Evolutionary conservation across 192 early-diverging fungal genomes (phyloP).

Genomic region (Coemansia sp.): DNA sequence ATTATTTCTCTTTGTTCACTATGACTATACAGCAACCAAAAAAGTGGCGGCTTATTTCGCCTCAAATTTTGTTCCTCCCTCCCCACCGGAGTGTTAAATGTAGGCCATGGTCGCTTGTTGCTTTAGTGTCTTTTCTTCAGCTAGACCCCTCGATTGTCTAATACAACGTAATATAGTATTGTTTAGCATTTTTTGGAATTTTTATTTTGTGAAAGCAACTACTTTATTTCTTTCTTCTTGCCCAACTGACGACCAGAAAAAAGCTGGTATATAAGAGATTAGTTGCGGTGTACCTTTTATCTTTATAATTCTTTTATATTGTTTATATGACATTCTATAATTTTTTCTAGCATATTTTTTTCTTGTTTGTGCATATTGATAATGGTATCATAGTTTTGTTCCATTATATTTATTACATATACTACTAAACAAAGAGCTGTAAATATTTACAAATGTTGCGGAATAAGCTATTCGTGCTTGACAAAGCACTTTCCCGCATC

Average conservation of each 20-base stretch:
- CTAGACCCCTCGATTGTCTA: too few species aligned
- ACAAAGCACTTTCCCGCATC: conserved; percentile 2
- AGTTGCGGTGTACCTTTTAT: too few species aligned
- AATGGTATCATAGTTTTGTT: not conserved
- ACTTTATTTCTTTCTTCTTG: not conserved
- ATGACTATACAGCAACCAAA: too few species aligned
- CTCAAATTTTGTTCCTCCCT: too few species aligned
- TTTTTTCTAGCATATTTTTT: not conserved
- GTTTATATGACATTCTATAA: not conserved
- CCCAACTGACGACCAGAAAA: not conserved
- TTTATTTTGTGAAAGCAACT: not conserved
- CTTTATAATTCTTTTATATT: too few species aligned
- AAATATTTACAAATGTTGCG: not conserved
- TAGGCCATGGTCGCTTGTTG: too few species aligned
- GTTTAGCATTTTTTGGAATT: not conserved
- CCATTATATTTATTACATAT: not conserved
- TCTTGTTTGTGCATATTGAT: not conserved
- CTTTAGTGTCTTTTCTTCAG: too few species aligned
- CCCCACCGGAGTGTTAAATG: too few species aligned
- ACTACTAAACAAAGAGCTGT: too few species aligned
- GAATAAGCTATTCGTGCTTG: not conserved
- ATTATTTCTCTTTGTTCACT: too few species aligned
- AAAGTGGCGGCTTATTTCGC: too few species aligned
- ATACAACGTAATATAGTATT: not conserved
- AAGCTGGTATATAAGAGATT: not conserved